A percentile compares a stretch with the other conserved stretches of the same genome.
These are phyloP conservation scores for Calonectria henricotiae DNA, from an alignment of 2,329 filamentous ascomycete genomes.

Conservation along the genomic window DNA sequence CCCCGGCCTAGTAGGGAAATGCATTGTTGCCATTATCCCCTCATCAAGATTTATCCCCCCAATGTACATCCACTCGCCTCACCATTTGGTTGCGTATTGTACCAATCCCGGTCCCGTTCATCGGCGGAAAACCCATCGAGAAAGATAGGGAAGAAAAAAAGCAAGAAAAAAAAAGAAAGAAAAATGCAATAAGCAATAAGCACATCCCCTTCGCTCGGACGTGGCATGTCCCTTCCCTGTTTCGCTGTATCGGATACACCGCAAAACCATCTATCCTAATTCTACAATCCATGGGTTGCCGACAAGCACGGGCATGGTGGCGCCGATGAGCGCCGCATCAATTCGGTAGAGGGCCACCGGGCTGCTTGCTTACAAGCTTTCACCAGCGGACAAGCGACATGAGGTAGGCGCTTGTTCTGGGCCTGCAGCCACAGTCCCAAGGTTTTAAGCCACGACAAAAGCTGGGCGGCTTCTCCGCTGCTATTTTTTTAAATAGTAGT, in stretches of 20 bases:
- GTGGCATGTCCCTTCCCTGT: slow-evolving; percentile 11
- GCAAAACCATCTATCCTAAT: slow-evolving; percentile 8
- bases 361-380: slow-evolving; percentile 22
- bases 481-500: neutral
- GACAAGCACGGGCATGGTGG: slow-evolving; percentile 13
- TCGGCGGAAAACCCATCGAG: slow-evolving; percentile 3
- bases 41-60: slow-evolving; percentile 27
- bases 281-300: slow-evolving; percentile 12
- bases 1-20: slow-evolving; percentile 17
- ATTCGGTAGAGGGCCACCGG: neutral
- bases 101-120: slow-evolving; percentile 22
- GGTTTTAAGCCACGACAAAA: slow-evolving; percentile 18
- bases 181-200: slow-evolving; percentile 24
- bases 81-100: slow-evolving; percentile 14
- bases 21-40: slow-evolving; percentile 27
- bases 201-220: slow-evolving; percentile 9
- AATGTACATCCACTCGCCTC: slow-evolving; percentile 20
- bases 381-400: slow-evolving; percentile 23
- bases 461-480: slow-evolving; percentile 17
- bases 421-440: slow-evolving; percentile 23
- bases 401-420: slow-evolving; percentile 21
- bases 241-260: slow-evolving; percentile 16
- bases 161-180: neutral
- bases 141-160: neutral
- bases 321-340: slow-evolving; percentile 15